Evolutionary conservation across 306 rosid species (phyloP).

Genomic region (Citrullus amarus): DNA sequence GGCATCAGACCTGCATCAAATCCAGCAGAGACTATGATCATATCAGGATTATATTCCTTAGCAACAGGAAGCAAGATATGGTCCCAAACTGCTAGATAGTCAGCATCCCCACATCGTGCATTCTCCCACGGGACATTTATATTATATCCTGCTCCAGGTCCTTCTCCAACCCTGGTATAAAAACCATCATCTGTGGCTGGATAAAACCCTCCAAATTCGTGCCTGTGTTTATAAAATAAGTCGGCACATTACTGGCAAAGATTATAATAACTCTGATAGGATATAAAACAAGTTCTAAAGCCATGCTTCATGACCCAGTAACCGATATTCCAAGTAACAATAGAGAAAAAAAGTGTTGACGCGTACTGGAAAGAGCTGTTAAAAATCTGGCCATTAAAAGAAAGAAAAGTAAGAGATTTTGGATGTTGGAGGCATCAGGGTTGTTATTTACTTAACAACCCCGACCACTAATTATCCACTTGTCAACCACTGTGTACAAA

Average conservation of each 20-base stretch:
- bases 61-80: constrained; percentile 84
- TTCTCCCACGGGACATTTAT: constrained; percentile 98
- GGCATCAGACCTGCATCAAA: constrained; percentile 78
- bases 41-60: constrained; percentile 70
- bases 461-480: neutral
- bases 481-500: neutral
- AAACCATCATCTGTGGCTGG: constrained; percentile 62
- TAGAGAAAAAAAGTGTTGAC: neutral
- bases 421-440: neutral
- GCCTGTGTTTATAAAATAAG: constrained; percentile 40
- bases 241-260: constrained; percentile 12
- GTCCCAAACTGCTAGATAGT: constrained; percentile 91
- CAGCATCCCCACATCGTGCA: constrained; percentile 81
- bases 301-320: neutral
- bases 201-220: constrained; percentile 81
- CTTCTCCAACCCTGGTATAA: constrained; percentile 72
- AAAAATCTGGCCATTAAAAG: neutral
- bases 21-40: constrained; percentile 83
- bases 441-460: neutral
- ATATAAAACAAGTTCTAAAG: neutral
- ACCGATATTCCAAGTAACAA: neutral
- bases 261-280: neutral
- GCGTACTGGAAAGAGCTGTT: neutral
- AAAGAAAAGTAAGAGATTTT: neutral
- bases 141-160: constrained; percentile 75